Percentiles rank a stretch among this genome's conserved stretches.
phyloP scores from a whole-genome alignment of 345 rosid species.

The Murraya paniculata region DNA sequence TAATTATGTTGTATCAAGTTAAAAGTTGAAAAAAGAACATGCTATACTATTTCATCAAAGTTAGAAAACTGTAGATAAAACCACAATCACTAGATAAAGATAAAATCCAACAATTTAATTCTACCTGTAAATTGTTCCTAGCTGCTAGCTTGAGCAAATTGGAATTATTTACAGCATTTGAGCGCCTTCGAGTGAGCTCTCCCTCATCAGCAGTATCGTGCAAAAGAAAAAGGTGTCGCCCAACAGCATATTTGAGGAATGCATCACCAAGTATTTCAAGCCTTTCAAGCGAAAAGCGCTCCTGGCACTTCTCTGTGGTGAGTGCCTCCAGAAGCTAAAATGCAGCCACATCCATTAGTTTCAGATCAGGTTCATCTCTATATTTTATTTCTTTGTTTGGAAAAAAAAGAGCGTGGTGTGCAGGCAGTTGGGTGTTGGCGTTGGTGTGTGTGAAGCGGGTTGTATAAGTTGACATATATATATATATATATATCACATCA shows the following conservation, averaged over 20 bases:
- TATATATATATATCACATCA: background rate
- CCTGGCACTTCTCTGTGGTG: conserved; percentile 94
- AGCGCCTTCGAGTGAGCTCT: conserved; percentile 72
- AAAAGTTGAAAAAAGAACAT: background rate
- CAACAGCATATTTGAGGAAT: conserved; percentile 84
- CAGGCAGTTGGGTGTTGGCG: background rate
- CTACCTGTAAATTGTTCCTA: conserved; percentile 73
- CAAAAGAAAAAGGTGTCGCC: conserved; percentile 71
- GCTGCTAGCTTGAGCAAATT: conserved; percentile 68
- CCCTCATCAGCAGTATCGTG: conserved; percentile 84
- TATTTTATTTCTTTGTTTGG: too few species aligned
- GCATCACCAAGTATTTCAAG: conserved; percentile 90
- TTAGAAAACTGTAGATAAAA: background rate
- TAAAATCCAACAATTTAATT: conserved; percentile 12
- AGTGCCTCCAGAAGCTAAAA: conserved; percentile 84
- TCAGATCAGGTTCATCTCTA: conserved; percentile 6
- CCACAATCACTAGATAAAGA: background rate
- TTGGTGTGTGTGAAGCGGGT: background rate
- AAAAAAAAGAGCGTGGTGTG: too few species aligned
- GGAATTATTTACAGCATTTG: conserved; percentile 71
- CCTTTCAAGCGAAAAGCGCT: conserved; percentile 92
- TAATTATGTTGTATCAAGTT: background rate
- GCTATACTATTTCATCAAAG: background rate
- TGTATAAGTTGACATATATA: background rate
- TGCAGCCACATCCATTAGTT: conserved; percentile 26